A percentile compares a stretch with the other conserved stretches of the same genome.
phyloP scores from a whole-genome alignment of 768 basidiomycete species.

The Russula compacta region DNA sequence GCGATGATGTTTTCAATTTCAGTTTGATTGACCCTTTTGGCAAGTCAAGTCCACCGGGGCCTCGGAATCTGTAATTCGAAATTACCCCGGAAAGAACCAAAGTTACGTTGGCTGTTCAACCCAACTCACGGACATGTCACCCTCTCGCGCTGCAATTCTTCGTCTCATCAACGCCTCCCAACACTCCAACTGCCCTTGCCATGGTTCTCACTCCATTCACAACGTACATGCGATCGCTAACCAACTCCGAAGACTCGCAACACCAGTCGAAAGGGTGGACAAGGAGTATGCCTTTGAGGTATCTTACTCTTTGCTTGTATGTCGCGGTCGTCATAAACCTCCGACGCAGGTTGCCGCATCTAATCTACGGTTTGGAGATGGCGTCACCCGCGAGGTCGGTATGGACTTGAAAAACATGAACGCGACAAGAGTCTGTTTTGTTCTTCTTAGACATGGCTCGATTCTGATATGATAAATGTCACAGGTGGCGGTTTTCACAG shows the following conservation, averaged over 20 bases:
- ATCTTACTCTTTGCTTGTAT: constrained; percentile 13
- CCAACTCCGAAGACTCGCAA: constrained; percentile 66
- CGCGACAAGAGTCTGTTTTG: constrained; percentile 59
- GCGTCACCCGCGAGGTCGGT: constrained; percentile 83
- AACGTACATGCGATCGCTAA: constrained; percentile 39
- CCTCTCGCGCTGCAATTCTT: constrained; percentile 54
- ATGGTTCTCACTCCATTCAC: constrained; percentile 46
- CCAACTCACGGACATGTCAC: constrained; percentile 20
- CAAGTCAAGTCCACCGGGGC: too few relatives aligned
- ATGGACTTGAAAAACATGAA: constrained; percentile 95
- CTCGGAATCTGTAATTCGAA: neutral
- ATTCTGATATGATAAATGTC: neutral
- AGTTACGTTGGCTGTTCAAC: neutral
- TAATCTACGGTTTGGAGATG: constrained; percentile 83
- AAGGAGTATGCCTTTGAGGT: constrained; percentile 94
- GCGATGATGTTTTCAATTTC: too few relatives aligned
- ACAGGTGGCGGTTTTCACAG: constrained; percentile 91
- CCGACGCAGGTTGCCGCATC: constrained; percentile 64
- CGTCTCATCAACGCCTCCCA: constrained; percentile 72
- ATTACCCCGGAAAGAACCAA: neutral
- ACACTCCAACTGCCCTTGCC: constrained; percentile 71
- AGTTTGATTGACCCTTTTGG: too few relatives aligned
- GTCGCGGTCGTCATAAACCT: neutral
- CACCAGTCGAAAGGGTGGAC: constrained; percentile 59
- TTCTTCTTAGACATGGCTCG: neutral